Conservation (phyloP, 345 rosid species). For the Eucalyptus regnans region DNA sequence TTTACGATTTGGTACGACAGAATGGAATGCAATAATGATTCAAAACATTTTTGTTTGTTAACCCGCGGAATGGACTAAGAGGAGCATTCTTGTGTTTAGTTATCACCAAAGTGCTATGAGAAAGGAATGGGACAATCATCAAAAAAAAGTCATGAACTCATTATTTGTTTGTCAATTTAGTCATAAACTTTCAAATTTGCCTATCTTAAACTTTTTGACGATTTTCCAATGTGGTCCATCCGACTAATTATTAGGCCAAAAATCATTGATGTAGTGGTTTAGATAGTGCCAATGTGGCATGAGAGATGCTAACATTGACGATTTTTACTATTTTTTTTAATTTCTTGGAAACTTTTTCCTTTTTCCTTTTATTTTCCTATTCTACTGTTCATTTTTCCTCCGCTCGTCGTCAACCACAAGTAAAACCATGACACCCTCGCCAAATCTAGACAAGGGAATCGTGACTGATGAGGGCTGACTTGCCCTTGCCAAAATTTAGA, state of each 20-base stretch:
- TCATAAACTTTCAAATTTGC: not conserved
- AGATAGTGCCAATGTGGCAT: not conserved
- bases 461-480: accelerated
- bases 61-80: not conserved
- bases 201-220: not conserved
- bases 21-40: not conserved
- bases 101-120: not conserved
- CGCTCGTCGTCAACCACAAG: accelerated
- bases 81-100: not conserved
- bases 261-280: not conserved
- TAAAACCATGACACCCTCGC: not conserved
- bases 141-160: not conserved
- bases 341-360: not conserved
- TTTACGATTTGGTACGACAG: not conserved
- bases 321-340: not conserved
- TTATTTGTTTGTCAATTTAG: not conserved
- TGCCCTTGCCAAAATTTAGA: not conserved
- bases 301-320: accelerated
- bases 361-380: not conserved
- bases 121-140: not conserved
- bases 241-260: accelerated
- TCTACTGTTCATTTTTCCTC: not conserved
- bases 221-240: not conserved
- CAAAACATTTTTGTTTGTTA: not conserved
- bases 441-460: not conserved